phyloP scores from a whole-genome alignment of 1,284 basidiomycete species.

The Chondrostereum purpureum region DNA sequence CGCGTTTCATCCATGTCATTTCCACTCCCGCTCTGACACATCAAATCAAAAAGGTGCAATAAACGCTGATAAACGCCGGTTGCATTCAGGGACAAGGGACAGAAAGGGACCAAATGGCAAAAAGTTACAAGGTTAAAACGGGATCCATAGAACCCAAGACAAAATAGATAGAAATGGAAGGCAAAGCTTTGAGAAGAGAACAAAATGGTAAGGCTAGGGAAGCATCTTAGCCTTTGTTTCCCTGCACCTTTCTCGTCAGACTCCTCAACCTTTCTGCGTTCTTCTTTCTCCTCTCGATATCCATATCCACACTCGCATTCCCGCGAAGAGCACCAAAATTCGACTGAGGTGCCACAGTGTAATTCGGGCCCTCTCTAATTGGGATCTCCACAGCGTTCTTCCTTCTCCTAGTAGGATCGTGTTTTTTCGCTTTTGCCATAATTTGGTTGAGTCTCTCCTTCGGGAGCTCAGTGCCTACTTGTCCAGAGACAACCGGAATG shows the following conservation, averaged over 20 bases:
- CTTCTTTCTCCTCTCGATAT: constrained; percentile 63
- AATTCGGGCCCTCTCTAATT: constrained; percentile 58
- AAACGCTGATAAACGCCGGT: too few species aligned
- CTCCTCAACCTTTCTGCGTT: constrained; percentile 64
- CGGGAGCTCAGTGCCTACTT: constrained; percentile 29
- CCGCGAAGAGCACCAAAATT: constrained; percentile 42
- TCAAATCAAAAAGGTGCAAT: too few species aligned
- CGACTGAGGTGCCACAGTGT: constrained; percentile 65
- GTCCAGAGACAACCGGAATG: constrained; percentile 47
- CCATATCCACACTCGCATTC: constrained; percentile 56
- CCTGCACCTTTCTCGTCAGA: constrained; percentile 45
- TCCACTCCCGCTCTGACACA: too few species aligned
- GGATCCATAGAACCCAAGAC: too few species aligned
- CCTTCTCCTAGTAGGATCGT: constrained; percentile 59
- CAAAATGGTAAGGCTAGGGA: too few species aligned
- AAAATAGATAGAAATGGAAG: not conserved
- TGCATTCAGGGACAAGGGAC: too few species aligned
- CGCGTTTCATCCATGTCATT: too few species aligned
- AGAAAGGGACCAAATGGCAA: too few species aligned
- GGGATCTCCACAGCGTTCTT: constrained; percentile 79
- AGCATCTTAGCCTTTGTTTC: constrained; percentile 18
- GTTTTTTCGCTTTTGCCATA: constrained; percentile 60
- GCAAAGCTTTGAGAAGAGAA: not conserved
- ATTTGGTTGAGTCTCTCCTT: constrained; percentile 62
- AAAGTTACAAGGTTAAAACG: too few species aligned